A percentile compares a stretch with the other conserved stretches of the same genome.
These are phyloP conservation scores for Pyrus pyrifolia DNA, from an alignment of 306 rosid species.

Conservation along the genomic window DNA sequence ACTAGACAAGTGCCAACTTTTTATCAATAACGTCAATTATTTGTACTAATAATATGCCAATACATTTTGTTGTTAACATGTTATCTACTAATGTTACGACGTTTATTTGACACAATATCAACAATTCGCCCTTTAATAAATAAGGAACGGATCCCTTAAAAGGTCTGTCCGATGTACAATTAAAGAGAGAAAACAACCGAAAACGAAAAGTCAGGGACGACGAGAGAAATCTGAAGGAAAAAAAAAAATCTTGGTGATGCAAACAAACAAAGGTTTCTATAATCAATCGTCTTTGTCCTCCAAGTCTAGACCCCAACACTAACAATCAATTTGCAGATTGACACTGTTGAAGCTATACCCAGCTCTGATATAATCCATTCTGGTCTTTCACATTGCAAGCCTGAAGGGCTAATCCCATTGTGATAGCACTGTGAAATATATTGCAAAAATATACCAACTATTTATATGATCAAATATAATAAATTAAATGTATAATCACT, in stretches of 20 bases:
- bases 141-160: neutral
- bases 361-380: slow-evolving; percentile 57
- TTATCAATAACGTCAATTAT: neutral
- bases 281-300: slow-evolving; percentile 4
- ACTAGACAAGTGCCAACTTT: too few relatives aligned
- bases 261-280: too few relatives aligned
- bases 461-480: too few relatives aligned
- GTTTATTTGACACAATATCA: neutral
- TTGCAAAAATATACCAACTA: too few relatives aligned
- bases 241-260: neutral
- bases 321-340: slow-evolving; percentile 66
- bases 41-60: too few relatives aligned
- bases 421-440: slow-evolving; percentile 39
- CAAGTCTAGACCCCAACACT: neutral
- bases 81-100: too few relatives aligned
- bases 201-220: neutral
- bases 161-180: neutral
- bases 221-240: neutral
- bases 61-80: neutral
- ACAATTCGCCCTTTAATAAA: neutral
- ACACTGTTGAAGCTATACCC: slow-evolving; percentile 67
- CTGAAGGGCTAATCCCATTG: slow-evolving; percentile 55
- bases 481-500: too few relatives aligned
- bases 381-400: slow-evolving; percentile 74
- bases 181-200: neutral